Evolutionary conservation across 192 early-diverging fungal species (phyloP).

Genomic region (Ramicandelaber brevisporus): DNA sequence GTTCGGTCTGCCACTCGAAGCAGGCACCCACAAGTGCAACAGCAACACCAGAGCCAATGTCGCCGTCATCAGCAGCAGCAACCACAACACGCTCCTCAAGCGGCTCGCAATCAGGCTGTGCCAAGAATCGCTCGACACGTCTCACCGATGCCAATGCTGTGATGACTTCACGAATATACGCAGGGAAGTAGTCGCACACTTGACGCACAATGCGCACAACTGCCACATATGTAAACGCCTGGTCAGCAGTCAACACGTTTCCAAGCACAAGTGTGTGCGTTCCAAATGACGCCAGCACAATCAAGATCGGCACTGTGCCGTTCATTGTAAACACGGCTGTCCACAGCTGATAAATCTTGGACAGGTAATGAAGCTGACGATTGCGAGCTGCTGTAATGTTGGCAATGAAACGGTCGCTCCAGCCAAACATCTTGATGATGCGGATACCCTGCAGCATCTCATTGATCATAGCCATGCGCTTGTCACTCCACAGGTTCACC

Average conservation of each 20-base stretch:
- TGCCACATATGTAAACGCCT: conserved; percentile 46
- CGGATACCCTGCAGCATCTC: conserved; percentile 78
- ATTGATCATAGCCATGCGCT: conserved; percentile 54
- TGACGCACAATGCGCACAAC: conserved; percentile 44
- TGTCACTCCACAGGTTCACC: conserved; percentile 33
- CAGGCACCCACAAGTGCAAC: too few species aligned
- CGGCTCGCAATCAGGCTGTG: conserved; percentile 35
- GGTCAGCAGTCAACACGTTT: conserved; percentile 27
- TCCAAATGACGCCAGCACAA: conserved; percentile 29
- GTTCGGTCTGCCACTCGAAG: too few species aligned
- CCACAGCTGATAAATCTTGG: conserved; percentile 21
- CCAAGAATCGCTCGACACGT: conserved; percentile 49
- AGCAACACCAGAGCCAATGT: conserved; percentile 5
- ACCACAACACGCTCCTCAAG: conserved; percentile 12
- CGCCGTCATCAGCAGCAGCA: conserved; percentile 1
- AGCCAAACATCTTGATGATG: conserved; percentile 81
- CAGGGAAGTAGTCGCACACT: conserved; percentile 31
- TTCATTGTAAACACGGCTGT: conserved; percentile 24
- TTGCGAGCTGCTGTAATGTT: conserved; percentile 33
- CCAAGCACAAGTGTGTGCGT: conserved; percentile 29
- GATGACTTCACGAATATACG: conserved; percentile 25
- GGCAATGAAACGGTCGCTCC: conserved; percentile 46
- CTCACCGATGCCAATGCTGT: conserved; percentile 36
- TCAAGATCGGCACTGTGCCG: conserved; percentile 27
- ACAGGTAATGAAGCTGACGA: conserved; percentile 28